Base-by-base conservation (phyloP, 352 stramenopile species). In the Globisporangium mamillatum region DNA sequence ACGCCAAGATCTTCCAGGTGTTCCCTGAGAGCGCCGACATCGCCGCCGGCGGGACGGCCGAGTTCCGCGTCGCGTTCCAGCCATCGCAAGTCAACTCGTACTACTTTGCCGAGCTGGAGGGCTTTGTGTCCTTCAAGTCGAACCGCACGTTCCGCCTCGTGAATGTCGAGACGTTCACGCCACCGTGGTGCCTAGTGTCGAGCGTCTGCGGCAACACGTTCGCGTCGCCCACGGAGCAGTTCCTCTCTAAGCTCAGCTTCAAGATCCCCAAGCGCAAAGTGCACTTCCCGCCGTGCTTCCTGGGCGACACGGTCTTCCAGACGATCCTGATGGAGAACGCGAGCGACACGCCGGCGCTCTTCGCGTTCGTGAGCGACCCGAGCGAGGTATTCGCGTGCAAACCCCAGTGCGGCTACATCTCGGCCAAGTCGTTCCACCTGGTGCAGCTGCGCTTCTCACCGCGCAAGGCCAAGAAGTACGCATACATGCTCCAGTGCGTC, bases 71-170 rank as follows among this genome's bases (percentile, higher is more conserved):
- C 16, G 75, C 73, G 3, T 98, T 98, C 66, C 75, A 87, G 32
- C 94, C 94, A 1, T 69, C 72, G 0, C 69, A 78, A 9, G 66
- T 74, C 38, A 97, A 98, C 71, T 69, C 80, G 18, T 98, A 98
- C 75, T 98, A 93, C 73, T 93, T 95, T 58, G 79, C 80, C 18
- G 92, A 98, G 71, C 75, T 98, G 8, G 94, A 98, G 66, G 90
- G 79, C 24, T 94, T 84, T 62, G 89, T 90, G 44, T 91, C 88
- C 22, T 97, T 97, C 70, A 97, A 98, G 64, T 97, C 91, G 10
- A 97, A 98, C 67, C 83, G 92, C 36, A 97, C 90, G 14, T 98
- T 98, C 66, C 90, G 94, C 7, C 84, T 98, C 32, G 94, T 98
- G 2, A 96, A 97, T 64, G 89, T 97, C 56, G 78, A 91, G 41